Percentiles rank a stretch among this genome's conserved stretches.
Evolutionary conservation across 2,329 filamentous ascomycete genomes (phyloP).

Genomic region (Ceratocystis variospora): DNA sequence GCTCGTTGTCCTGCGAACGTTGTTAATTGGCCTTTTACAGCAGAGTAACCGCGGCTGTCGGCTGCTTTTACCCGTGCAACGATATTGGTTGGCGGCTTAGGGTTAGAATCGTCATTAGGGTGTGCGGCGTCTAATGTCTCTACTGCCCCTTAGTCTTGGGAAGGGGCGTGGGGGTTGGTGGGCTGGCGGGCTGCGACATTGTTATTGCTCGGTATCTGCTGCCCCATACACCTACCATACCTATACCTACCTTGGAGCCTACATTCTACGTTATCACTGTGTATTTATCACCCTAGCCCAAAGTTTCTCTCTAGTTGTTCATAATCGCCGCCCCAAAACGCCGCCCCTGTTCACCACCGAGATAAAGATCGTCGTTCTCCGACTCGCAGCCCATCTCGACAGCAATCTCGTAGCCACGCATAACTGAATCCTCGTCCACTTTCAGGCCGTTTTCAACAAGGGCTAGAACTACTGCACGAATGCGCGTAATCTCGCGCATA

Average conservation of each 20-base stretch:
- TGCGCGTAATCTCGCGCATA: slow-evolving; percentile 73
- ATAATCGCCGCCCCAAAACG: slow-evolving; percentile 32
- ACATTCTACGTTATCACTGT: too few species aligned
- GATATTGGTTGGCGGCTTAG: not conserved
- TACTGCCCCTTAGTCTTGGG: too few species aligned
- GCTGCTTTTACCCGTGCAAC: not conserved
- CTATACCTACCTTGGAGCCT: too few species aligned
- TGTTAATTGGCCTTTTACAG: not conserved
- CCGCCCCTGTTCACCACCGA: slow-evolving; percentile 44
- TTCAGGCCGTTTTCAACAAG: slow-evolving; percentile 68
- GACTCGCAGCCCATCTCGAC: slow-evolving; percentile 57
- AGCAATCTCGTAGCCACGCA: slow-evolving; percentile 66
- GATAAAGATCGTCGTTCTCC: slow-evolving; percentile 44
- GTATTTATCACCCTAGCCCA: not conserved
- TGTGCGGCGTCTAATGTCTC: not conserved
- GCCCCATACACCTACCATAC: too few species aligned
- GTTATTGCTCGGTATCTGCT: too few species aligned
- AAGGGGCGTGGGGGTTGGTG: too few species aligned
- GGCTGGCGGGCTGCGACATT: too few species aligned
- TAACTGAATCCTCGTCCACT: slow-evolving; percentile 84
- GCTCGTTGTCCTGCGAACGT: too few species aligned
- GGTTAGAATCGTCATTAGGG: not conserved
- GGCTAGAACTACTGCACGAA: slow-evolving; percentile 68
- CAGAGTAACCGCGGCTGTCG: not conserved
- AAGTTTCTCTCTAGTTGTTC: slow-evolving; percentile 8